Base-by-base conservation (phyloP, 176 grass and related monocot species). In the Oropetium thomaeum region DNA sequence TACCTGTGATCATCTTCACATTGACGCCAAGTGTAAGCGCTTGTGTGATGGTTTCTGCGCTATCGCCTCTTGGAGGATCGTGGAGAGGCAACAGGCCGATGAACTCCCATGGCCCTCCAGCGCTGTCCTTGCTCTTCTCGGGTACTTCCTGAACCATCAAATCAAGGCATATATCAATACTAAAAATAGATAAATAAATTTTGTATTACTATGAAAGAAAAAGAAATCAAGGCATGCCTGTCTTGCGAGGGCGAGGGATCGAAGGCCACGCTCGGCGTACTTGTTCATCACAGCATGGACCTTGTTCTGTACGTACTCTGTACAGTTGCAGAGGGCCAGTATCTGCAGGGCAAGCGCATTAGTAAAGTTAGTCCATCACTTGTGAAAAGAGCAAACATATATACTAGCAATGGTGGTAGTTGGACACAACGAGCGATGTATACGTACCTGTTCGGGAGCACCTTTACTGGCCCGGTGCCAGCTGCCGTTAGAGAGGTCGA, bases 1-100 rank as follows among this genome's bases (percentile, higher is more conserved):
- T 85, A 96, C 96, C 96, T 26, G 96, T 98, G 68, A 98, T 98
- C 96, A 98, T 98, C 87, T 98, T 98, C 25, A 98, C 91, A 20
- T 90, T 94, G 54, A 98, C 91, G 30, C 96, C 96, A 38, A 98
- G 96, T 48, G 73, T 31, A 53, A 98, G 96, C 28, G 91, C 96
- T 4, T 59, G 59, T 6, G 27, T 85, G 52, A 98, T 98, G 22
- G 91, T 98, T 14, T 92, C 84, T 5, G 87, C 82, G 51, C 96
- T 98, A 52, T 98, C 96, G 20, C 80, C 65, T 67, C 96, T 85
- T 1, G 96, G 96, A 25, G 96, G 96, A 67, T 98, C 96, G 57
- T 94, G 86, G 27, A 98, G 81, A 42, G 96, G 89, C 69, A 98
- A 73, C 59, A 98, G 73, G 2, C 91, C 96, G 11, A 98, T 87